Evolutionary conservation across 179 eudicot species (phyloP), one percentile per base, ranked within the genome.

Genomic region (Amaranthus tricolor): DNA sequence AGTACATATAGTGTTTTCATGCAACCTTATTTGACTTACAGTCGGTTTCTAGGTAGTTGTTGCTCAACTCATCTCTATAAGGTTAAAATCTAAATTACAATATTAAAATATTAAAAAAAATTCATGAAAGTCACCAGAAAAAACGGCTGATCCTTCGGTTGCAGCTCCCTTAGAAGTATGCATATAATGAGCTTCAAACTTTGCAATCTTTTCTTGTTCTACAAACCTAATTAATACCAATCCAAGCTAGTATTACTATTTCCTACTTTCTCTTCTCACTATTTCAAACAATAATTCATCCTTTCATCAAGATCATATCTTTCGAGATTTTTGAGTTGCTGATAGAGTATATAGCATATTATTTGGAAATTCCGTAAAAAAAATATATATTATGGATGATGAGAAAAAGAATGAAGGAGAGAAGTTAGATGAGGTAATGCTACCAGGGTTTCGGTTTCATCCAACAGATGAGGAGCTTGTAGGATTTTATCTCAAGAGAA

Each of bases 401-500:
- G 84, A 85, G 77, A 90, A 82, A 73, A 77, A 62, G 73, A 75
- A 82, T 66, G 81, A 58, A 4, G 86, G 85, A 43, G 85, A 88
- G 50, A 86, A 77, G 70, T 49, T 85, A 24, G 97, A 90, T 55
- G 97, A 94, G 58, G 59, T 88, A 2, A 82, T 94, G 84, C 84
- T 94, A 62, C 98, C 98, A 6, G 98, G 98, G 50, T 93, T 93
- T 83, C 68, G 98, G 66, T 93, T 93, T 87, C 98, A 91, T 82
- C 98, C 98, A 0, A 94, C 98, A 0, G 97, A 93, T 76, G 98
- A 93, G 66, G 98, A 93, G 79, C 86, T 93, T 16, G 97, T 93
- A 49, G 98, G 98, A 78, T 93, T 93, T 84, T 93, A 93, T 77
- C 84, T 93, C 5, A 93, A 88, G 82, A 88, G 92, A 73, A 94